Conservation (phyloP, 2,329 filamentous ascomycete species). For the Trichoderma citrinoviride region DNA sequence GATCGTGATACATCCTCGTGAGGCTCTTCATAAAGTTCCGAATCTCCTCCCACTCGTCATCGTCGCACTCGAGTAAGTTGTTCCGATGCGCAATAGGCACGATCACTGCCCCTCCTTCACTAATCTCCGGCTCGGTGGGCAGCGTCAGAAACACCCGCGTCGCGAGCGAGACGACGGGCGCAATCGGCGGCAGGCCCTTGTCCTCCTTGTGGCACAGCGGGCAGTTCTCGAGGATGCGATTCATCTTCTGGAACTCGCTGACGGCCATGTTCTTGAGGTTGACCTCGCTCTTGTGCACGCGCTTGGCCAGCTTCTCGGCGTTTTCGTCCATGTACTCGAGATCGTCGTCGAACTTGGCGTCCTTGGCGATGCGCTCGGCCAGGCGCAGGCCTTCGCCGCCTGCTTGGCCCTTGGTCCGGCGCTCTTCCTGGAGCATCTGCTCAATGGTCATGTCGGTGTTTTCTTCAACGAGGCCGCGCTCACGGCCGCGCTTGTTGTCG, state of each 20-base stretch:
- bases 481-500: constrained; percentile 75
- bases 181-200: constrained; percentile 66
- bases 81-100: constrained; percentile 82
- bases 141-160: constrained; percentile 87
- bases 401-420: constrained; percentile 72
- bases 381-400: constrained; percentile 80
- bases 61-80: constrained; percentile 95
- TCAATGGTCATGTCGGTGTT: constrained; percentile 96
- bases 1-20: constrained; percentile 89
- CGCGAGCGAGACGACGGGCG: constrained; percentile 80
- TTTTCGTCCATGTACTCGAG: constrained; percentile 98
- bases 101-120: constrained; percentile 79
- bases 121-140: constrained; percentile 84
- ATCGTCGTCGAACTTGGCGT: constrained; percentile 84
- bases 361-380: constrained; percentile 91
- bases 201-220: constrained; percentile 93
- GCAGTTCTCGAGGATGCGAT: constrained; percentile 79
- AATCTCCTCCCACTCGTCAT: constrained; percentile 99
- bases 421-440: constrained; percentile 95
- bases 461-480: constrained; percentile 80
- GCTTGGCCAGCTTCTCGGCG: constrained; percentile 80
- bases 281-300: constrained; percentile 82
- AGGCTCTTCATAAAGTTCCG: constrained; percentile 98
- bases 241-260: constrained; percentile 84
- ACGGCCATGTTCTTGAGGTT: constrained; percentile 87